phyloP scores from a whole-genome alignment of 108 stramenopile species.

The Chaetoceros tenuissimus region DNA sequence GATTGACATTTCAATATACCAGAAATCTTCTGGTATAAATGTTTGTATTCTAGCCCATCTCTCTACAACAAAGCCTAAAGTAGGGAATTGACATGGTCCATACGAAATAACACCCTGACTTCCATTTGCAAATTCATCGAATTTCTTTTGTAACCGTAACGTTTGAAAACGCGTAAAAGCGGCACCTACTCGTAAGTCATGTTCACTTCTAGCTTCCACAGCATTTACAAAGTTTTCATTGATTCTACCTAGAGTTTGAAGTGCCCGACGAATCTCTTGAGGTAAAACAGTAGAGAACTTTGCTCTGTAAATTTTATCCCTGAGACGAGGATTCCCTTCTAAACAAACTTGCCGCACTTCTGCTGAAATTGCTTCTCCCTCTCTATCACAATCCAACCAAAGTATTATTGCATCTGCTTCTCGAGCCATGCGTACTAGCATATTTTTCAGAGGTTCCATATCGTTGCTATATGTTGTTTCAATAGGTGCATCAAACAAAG shows the following conservation, averaged over 20 bases:
- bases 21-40: conserved; percentile 92
- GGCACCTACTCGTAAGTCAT: conserved; percentile 93
- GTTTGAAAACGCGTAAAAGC: conserved; percentile 98
- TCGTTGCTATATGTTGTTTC: conserved; percentile 59
- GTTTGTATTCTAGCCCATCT: conserved; percentile 90
- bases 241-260: conserved; percentile 56
- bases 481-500: conserved; percentile 74
- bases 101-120: conserved; percentile 65
- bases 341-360: conserved; percentile 86
- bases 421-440: conserved; percentile 39
- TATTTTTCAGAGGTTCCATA: conserved; percentile 63
- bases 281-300: conserved; percentile 88
- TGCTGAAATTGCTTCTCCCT: conserved; percentile 92
- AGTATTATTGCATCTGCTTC: conserved; percentile 74
- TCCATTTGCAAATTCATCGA: conserved; percentile 49
- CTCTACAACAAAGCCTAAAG: conserved; percentile 98
- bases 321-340: conserved; percentile 39
- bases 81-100: conserved; percentile 99
- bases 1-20: conserved; percentile 74
- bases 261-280: conserved; percentile 77
- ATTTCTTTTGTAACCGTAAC: conserved; percentile 83
- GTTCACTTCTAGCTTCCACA: conserved; percentile 86
- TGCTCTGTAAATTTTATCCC: conserved; percentile 64
- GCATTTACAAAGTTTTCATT: conserved; percentile 73
- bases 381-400: conserved; percentile 99